These are phyloP conservation scores for Citropsis articulata DNA, from an alignment of 345 rosid genomes.

Conservation along the genomic window DNA sequence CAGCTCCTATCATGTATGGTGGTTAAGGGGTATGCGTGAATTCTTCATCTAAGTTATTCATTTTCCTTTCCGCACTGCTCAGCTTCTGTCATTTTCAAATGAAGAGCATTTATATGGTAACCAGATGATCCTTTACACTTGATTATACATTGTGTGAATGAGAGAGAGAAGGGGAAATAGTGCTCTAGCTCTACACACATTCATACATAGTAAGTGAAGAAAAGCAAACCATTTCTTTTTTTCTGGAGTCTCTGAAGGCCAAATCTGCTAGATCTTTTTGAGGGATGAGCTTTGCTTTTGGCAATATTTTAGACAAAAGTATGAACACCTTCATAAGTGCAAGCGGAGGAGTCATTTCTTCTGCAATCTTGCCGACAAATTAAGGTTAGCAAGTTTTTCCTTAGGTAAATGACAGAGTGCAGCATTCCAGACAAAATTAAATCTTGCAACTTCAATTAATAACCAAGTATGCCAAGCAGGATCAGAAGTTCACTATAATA, in stretches of 20 bases:
- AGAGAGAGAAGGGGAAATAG: too few species aligned
- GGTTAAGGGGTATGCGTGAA: not conserved
- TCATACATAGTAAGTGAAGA: not conserved
- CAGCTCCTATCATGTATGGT: not conserved
- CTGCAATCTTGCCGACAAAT: constrained; percentile 70
- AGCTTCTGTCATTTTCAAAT: not conserved
- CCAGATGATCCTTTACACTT: too few species aligned
- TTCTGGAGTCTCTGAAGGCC: constrained; percentile 64
- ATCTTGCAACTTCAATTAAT: not conserved
- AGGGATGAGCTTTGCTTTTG: constrained; percentile 89
- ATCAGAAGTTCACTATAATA: not conserved
- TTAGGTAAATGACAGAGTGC: constrained; percentile 6
- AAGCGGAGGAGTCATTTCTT: constrained; percentile 62
- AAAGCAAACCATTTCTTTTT: constrained; percentile 65
- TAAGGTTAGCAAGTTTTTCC: constrained; percentile 32
- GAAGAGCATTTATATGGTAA: not conserved
- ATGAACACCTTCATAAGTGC: constrained; percentile 51
- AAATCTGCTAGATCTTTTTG: constrained; percentile 61
- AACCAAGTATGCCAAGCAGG: not conserved
- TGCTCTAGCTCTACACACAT: not conserved
- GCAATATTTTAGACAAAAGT: constrained; percentile 51
- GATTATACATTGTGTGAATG: too few species aligned
- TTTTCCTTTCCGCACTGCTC: not conserved
- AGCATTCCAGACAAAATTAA: not conserved
- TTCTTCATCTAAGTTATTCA: not conserved